These are phyloP conservation scores for Eruca vesicaria DNA, from an alignment of 441 rosid genomes.

Conservation along the genomic window DNA sequence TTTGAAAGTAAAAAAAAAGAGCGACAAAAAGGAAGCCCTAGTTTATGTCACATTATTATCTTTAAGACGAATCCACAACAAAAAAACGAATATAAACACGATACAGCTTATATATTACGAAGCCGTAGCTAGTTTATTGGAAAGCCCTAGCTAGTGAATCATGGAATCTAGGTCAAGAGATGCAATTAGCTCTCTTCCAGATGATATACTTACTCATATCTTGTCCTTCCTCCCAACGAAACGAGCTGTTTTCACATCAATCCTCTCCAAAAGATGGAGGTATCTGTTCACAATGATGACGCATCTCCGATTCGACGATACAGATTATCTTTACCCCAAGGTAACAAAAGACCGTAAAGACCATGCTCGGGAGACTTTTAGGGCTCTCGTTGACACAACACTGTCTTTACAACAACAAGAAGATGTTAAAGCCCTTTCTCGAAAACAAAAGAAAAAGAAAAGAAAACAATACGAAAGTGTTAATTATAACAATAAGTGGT, in stretches of 20 bases:
- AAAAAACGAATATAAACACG: too few species aligned
- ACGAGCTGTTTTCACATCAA: neutral
- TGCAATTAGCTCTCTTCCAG: neutral
- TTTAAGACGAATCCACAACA: too few species aligned
- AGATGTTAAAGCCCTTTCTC: too few species aligned
- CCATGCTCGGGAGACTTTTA: neutral
- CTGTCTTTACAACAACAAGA: neutral
- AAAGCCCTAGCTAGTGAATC: neutral
- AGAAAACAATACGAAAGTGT: too few species aligned
- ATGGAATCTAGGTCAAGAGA: neutral
- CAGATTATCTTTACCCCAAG: neutral
- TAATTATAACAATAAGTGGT: neutral
- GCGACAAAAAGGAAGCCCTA: too few species aligned
- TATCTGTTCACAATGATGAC: neutral
- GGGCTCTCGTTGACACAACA: neutral
- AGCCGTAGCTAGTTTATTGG: too few species aligned
- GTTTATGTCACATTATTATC: too few species aligned
- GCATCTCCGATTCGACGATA: neutral
- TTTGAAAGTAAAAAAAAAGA: too few species aligned
- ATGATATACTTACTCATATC: neutral
- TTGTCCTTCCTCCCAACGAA: neutral
- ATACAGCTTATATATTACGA: too few species aligned
- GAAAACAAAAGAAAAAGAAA: too few species aligned
- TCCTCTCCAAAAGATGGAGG: neutral
- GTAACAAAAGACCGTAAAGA: neutral